Percentiles rank a stretch among this genome's conserved stretches.
These are phyloP conservation scores for Podospora fimiseda DNA, from an alignment of 495 filamentous ascomycete species.

Conservation along the genomic window DNA sequence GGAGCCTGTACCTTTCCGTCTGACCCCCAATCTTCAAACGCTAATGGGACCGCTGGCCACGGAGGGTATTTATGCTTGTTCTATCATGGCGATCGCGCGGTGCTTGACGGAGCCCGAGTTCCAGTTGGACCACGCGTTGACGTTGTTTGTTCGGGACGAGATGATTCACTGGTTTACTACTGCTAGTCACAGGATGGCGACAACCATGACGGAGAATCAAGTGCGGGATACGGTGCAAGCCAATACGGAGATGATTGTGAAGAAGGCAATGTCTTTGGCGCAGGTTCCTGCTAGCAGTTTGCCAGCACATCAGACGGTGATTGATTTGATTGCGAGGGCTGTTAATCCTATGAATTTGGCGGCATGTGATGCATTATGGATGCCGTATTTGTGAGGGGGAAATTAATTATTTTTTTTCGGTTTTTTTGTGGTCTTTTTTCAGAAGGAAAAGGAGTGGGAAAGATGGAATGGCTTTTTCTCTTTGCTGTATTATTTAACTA, in stretches of 20 bases:
- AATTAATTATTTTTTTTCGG: background rate
- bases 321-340: conserved; percentile 79
- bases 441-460: too few species aligned
- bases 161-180: conserved; percentile 95
- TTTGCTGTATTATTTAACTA: too few species aligned
- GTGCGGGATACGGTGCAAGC: conserved; percentile 79
- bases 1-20: conserved; percentile 92
- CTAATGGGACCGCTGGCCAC: conserved; percentile 92
- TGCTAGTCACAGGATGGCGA: conserved; percentile 52
- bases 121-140: conserved; percentile 86
- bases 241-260: conserved; percentile 87
- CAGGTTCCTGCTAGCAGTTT: conserved; percentile 56
- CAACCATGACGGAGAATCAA: conserved; percentile 55
- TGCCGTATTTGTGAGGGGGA: conserved; percentile 73
- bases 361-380: conserved; percentile 87
- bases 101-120: conserved; percentile 88
- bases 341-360: conserved; percentile 82
- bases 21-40: conserved; percentile 92
- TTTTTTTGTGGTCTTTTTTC: background rate
- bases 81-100: conserved; percentile 91
- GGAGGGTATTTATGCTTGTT: conserved; percentile 87
- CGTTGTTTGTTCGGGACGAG: conserved; percentile 92
- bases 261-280: conserved; percentile 76
- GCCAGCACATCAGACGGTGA: conserved; percentile 92
- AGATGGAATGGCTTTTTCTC: too few species aligned